Evolutionary conservation across 2,329 filamentous ascomycete genomes (phyloP).

Genomic region (Beauveria scarabaeidicola): DNA sequence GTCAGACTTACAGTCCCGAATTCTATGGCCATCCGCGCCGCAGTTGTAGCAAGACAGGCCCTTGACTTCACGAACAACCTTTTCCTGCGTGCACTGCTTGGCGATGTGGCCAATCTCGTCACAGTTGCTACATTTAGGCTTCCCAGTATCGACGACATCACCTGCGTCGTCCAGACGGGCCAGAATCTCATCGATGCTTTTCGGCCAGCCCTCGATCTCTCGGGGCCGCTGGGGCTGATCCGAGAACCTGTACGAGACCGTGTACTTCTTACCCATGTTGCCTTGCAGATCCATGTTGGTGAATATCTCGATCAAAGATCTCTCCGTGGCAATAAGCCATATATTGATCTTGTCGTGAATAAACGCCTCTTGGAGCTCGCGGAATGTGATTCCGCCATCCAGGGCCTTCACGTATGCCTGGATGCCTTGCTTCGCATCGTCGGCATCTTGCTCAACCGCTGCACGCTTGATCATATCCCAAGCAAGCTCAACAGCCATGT

Average conservation of each 20-base stretch:
- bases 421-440: conserved; percentile 52
- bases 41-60: conserved; percentile 59
- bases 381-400: conserved; percentile 47
- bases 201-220: conserved; percentile 53
- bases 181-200: conserved; percentile 49
- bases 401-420: conserved; percentile 53
- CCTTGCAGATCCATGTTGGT: conserved; percentile 69
- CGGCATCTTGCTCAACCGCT: conserved; percentile 46
- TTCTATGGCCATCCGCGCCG: conserved; percentile 52
- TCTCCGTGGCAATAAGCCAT: conserved; percentile 56
- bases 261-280: conserved; percentile 55
- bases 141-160: conserved; percentile 49
- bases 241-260: conserved; percentile 53
- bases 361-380: conserved; percentile 52
- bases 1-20: conserved; percentile 57
- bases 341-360: conserved; percentile 44
- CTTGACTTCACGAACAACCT: conserved; percentile 35
- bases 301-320: conserved; percentile 45
- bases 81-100: conserved; percentile 54
- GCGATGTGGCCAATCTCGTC: conserved; percentile 52
- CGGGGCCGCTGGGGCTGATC: conserved; percentile 49
- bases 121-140: conserved; percentile 57
- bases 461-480: conserved; percentile 49
- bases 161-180: conserved; percentile 58
- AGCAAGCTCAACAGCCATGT: conserved; percentile 44